Conservation (phyloP, 768 basidiomycete genomes). For the Tulasnella sp. region DNA sequence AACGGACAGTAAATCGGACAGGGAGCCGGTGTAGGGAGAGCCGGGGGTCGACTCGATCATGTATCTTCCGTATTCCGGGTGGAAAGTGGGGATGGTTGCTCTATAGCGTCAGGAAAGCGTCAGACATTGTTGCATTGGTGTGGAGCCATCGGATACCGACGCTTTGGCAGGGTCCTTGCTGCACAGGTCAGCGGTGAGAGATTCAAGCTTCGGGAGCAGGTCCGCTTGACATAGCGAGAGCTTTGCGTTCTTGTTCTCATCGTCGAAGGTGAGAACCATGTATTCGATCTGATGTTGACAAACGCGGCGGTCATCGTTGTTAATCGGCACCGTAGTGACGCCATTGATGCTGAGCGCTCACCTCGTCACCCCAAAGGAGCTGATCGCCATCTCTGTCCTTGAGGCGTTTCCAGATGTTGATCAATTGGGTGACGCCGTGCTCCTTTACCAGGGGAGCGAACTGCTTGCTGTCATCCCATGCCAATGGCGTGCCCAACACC, state of each 20-base stretch:
- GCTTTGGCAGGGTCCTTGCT: conserved; percentile 54
- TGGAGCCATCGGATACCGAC: conserved; percentile 32
- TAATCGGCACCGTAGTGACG: background rate
- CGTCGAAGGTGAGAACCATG: conserved; percentile 87
- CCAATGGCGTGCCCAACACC: conserved; percentile 87
- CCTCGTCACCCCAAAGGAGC: conserved; percentile 98
- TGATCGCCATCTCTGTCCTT: conserved; percentile 92
- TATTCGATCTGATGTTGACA: conserved; percentile 76
- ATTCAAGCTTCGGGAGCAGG: conserved; percentile 77
- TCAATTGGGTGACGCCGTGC: conserved; percentile 94
- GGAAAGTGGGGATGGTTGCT: conserved; percentile 82
- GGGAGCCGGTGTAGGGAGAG: conserved; percentile 86
- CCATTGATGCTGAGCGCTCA: conserved; percentile 44
- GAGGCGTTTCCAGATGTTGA: conserved; percentile 89
- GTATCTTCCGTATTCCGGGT: conserved; percentile 97
- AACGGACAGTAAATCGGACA: conserved; percentile 84
- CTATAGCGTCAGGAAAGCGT: conserved; percentile 45
- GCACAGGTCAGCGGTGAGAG: conserved; percentile 68
- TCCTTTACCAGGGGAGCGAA: conserved; percentile 86
- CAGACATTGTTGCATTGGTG: conserved; percentile 6
- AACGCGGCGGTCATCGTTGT: background rate
- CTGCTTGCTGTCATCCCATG: conserved; percentile 87
- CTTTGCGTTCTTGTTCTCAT: conserved; percentile 74
- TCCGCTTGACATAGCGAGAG: conserved; percentile 95
- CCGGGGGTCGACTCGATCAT: conserved; percentile 99